Evolutionary conservation across 1,284 basidiomycete genomes (phyloP).

Genomic region (Fomes fomentarius): DNA sequence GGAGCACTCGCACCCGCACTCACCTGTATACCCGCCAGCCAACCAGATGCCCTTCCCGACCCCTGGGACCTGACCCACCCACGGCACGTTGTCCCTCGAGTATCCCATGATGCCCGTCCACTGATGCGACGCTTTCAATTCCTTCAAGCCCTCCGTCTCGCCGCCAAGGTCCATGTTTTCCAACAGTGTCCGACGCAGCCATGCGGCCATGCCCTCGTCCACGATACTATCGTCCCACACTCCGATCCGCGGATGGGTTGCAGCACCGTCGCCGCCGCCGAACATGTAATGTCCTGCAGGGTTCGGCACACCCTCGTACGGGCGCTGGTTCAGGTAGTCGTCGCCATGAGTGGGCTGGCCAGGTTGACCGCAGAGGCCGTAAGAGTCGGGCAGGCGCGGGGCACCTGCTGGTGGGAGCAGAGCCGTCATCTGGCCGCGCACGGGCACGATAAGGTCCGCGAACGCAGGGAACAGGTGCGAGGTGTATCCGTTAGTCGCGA

Average conservation of each 20-base stretch:
- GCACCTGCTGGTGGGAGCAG: neutral
- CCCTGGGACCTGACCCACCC: conserved; percentile 5
- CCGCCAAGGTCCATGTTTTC: conserved; percentile 5
- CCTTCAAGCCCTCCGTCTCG: conserved; percentile 2
- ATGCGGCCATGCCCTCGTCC: conserved; percentile 7
- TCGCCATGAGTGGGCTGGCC: neutral
- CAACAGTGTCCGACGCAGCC: conserved; percentile 3
- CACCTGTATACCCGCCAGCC: conserved; percentile 5
- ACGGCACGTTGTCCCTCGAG: conserved; percentile 8
- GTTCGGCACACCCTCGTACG: neutral
- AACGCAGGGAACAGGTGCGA: neutral
- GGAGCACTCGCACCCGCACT: neutral
- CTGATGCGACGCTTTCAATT: conserved; percentile 4
- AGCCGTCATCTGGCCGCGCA: neutral
- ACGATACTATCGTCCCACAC: conserved; percentile 8
- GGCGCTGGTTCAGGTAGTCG: conserved; percentile 1
- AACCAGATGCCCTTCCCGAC: conserved; percentile 5
- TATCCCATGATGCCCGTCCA: conserved; percentile 13
- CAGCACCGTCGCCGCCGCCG: conserved; percentile 5
- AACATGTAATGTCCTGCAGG: conserved; percentile 6
- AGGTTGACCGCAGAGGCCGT: neutral
- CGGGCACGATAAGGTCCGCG: neutral
- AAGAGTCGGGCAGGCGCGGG: neutral
- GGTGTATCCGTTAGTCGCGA: neutral
- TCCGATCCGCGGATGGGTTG: neutral